Evolutionary conservation across 1,284 basidiomycete species (phyloP).

Genomic region (Grifola frondosa): DNA sequence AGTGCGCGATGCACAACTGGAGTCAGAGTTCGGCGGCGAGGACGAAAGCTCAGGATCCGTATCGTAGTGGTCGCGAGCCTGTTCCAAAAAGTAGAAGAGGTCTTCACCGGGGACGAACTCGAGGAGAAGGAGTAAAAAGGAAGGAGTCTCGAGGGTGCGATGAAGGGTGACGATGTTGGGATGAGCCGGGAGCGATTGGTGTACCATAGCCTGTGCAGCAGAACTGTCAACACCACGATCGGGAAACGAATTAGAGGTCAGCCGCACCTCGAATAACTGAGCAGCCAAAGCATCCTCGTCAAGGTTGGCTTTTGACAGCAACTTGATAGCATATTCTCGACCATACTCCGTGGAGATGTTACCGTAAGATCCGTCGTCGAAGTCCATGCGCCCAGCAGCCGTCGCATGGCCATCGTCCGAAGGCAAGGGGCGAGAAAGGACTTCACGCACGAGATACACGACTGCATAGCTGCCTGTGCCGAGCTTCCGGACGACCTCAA

Average conservation of each 20-base stretch:
- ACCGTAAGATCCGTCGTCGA: slow-evolving; percentile 46
- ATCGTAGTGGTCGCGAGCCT: slow-evolving; percentile 83
- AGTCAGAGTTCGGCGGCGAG: slow-evolving; percentile 23
- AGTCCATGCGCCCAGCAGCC: slow-evolving; percentile 54
- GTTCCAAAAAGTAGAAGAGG: slow-evolving; percentile 96
- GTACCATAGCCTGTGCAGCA: slow-evolving; percentile 77
- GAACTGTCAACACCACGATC: background rate
- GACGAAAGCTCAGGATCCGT: slow-evolving; percentile 42
- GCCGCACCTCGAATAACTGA: slow-evolving; percentile 82
- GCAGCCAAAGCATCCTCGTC: slow-evolving; percentile 82
- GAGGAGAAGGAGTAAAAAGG: slow-evolving; percentile 79
- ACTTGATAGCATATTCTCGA: slow-evolving; percentile 93
- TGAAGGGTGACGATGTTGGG: slow-evolving; percentile 96
- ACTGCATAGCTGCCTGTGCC: slow-evolving; percentile 91
- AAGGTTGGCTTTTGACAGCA: slow-evolving; percentile 90
- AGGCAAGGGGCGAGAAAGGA: slow-evolving; percentile 56
- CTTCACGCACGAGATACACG: slow-evolving; percentile 90
- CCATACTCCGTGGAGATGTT: slow-evolving; percentile 59
- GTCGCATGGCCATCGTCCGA: slow-evolving; percentile 60
- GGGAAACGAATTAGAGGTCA: slow-evolving; percentile 9
- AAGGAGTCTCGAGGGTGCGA: slow-evolving; percentile 80
- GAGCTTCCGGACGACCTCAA: slow-evolving; percentile 82
- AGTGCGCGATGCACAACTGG: slow-evolving; percentile 53
- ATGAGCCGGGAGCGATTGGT: slow-evolving; percentile 90
- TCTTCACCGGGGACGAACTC: slow-evolving; percentile 98